Evolutionary conservation across 2,329 filamentous ascomycete species (phyloP), one percentile per base, ranked within the genome.

Genomic region (Zymoseptoria passerinii): DNA sequence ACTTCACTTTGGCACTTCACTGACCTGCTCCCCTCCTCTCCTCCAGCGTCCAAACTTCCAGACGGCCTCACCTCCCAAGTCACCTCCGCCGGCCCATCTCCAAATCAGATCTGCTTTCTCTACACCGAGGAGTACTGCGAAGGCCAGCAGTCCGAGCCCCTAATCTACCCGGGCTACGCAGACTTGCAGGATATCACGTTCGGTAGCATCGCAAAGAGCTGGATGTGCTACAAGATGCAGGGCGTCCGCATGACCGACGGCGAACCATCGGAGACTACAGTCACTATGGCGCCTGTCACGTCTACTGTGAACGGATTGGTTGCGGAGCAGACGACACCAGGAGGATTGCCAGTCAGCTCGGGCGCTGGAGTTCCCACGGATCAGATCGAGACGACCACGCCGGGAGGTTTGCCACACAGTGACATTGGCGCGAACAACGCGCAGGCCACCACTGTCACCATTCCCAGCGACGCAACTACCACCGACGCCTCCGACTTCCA

Each of bases 141-240:
- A 16, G 60, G 60, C 27, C 40, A 54, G 18, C 20, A 23, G 8
- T 60, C 58, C 10, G 16, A 48, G 8, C 54, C 55, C 8, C 57
- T 60, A 44, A 27, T 53, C 28, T n/a, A 54, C 27, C 58, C 58
- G 1, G 58, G 58, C 23, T 60, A 57, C 27, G 19, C n/a, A 18
- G 48, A 60, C 28, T 28, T 57, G 13, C 28, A 55, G 9, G 44
- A 51, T 10, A 55, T 52, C 49, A 48, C 27, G 2, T 61, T 61
- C 44, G 49, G 56, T 40, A 52, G 52, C 23, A 50, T 28, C 29
- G 57, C 52, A n/a, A 53, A 54, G n/a, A 56, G 53, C 48, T 57
- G 53, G 53, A 52, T 53, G 51, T 61, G 59, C 59, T 56, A 52
- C 20, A 58, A 58, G 48, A 28, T 28, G 19, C 28, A 44, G n/a